These are phyloP conservation scores for Agastache rugosa DNA, from an alignment of 257 asterid species.

Conservation along the genomic window DNA sequence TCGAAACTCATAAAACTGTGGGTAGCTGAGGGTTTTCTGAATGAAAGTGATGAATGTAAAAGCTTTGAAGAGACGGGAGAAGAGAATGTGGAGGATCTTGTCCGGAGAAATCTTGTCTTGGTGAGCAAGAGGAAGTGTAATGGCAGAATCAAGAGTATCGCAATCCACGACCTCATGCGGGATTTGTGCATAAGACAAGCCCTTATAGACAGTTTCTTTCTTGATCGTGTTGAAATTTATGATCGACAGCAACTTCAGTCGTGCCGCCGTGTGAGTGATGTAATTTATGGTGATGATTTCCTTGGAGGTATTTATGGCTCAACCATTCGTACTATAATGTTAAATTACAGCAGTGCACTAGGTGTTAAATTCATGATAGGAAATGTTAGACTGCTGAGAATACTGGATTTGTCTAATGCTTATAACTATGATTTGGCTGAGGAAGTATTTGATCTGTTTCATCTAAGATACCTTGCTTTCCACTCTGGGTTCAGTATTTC, in stretches of 20 bases:
- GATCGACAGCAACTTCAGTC: too few relatives aligned
- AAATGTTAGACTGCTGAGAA: too few relatives aligned
- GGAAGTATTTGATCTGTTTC: too few relatives aligned
- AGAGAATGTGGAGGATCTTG: constrained; percentile 5
- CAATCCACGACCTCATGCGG: constrained; percentile 1
- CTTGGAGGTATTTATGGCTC: not conserved
- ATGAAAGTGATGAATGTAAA: not conserved
- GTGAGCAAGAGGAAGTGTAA: not conserved
- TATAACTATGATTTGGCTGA: too few relatives aligned
- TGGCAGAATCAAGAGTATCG: not conserved
- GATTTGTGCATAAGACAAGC: not conserved
- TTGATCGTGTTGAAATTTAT: too few relatives aligned
- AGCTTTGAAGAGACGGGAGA: constrained; percentile 19
- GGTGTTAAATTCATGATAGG: too few relatives aligned
- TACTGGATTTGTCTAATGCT: too few relatives aligned
- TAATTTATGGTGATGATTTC: not conserved
- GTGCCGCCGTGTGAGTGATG: not conserved
- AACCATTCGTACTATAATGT: too few relatives aligned
- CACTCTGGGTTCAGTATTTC: too few relatives aligned
- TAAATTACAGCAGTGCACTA: too few relatives aligned
- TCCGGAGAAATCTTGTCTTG: not conserved
- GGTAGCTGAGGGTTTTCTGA: constrained; percentile 22
- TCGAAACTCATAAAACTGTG: constrained; percentile 4
- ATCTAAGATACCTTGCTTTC: too few relatives aligned
- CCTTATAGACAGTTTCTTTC: not conserved